These are phyloP conservation scores for Phaeophleospora eucalypticola DNA, from an alignment of 2,329 filamentous ascomycete genomes.

Conservation along the genomic window DNA sequence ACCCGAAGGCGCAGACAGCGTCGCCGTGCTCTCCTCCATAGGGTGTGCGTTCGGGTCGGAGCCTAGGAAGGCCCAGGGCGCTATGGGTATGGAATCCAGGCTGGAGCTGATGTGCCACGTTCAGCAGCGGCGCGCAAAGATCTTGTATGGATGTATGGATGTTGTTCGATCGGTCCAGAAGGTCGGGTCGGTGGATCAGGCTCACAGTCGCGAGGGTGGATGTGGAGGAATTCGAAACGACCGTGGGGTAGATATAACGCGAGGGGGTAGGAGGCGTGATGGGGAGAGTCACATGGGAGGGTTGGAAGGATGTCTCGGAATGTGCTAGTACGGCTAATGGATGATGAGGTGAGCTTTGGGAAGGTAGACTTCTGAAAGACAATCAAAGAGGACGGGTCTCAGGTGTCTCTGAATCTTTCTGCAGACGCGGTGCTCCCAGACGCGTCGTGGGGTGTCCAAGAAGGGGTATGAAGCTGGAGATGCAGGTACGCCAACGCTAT, in stretches of 20 bases:
- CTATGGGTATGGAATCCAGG: slow-evolving; percentile 33
- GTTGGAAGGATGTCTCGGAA: slow-evolving; percentile 14
- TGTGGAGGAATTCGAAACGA: neutral
- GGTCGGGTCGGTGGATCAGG: neutral
- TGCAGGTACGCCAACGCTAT: neutral
- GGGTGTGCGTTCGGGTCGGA: neutral
- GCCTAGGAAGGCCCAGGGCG: slow-evolving; percentile 30
- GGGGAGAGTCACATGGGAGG: slow-evolving; percentile 16
- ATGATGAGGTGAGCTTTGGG: neutral
- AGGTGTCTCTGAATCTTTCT: neutral
- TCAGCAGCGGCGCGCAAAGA: neutral
- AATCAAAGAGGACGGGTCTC: neutral
- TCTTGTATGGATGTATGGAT: neutral
- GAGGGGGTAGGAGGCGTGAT: slow-evolving; percentile 3
- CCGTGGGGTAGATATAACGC: neutral
- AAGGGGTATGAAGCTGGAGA: neutral
- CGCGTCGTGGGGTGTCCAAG: neutral
- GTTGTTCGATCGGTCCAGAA: neutral
- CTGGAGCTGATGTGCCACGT: slow-evolving; percentile 6
- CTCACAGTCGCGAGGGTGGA: neutral
- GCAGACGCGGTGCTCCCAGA: neutral
- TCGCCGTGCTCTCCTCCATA: slow-evolving; percentile 23
- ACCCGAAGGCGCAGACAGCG: slow-evolving; percentile 15
- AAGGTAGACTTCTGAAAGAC: neutral
- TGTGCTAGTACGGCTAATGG: neutral